phyloP scores from a whole-genome alignment of 2,329 filamentous ascomycete species.

The Penicillium sp. region DNA sequence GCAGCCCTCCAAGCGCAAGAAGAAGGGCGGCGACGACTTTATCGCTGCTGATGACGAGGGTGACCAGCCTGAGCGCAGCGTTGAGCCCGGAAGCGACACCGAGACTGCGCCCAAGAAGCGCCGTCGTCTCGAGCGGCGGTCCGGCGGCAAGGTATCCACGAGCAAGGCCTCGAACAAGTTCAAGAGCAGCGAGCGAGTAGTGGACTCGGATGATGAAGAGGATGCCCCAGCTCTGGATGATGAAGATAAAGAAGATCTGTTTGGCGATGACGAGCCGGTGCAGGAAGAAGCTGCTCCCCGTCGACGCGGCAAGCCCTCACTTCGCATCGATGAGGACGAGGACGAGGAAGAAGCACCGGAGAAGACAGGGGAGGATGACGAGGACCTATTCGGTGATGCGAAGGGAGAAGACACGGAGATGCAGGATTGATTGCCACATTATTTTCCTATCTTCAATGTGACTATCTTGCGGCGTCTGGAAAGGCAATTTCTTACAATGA shows the following conservation, averaged over 20 bases:
- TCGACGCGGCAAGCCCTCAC: constrained; percentile 30
- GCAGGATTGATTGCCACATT: constrained; percentile 27
- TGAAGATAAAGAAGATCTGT: constrained; percentile 27
- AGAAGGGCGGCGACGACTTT: constrained; percentile 47
- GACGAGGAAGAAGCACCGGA: constrained; percentile 45
- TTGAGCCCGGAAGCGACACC: constrained; percentile 32
- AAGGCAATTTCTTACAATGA: background rate
- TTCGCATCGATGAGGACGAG: constrained; percentile 38
- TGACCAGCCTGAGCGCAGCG: constrained; percentile 29
- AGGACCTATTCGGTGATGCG: constrained; percentile 37
- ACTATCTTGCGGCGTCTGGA: constrained; percentile 8
- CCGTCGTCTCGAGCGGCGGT: constrained; percentile 55
- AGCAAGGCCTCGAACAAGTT: constrained; percentile 53
- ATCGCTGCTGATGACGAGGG: constrained; percentile 43
- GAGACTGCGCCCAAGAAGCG: constrained; percentile 52
- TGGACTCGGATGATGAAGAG: constrained; percentile 61
- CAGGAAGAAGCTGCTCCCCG: constrained; percentile 40
- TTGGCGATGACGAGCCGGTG: constrained; percentile 38
- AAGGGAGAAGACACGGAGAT: constrained; percentile 35
- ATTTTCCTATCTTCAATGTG: constrained; percentile 9
- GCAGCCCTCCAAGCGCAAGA: constrained; percentile 52
- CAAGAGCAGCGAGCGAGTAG: constrained; percentile 80
- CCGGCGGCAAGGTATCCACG: constrained; percentile 30
- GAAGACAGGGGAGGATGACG: constrained; percentile 26
- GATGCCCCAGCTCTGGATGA: constrained; percentile 36